Percentiles rank a stretch among this genome's conserved stretches.
These are phyloP conservation scores for Wilcoxina mikolae DNA, from an alignment of 495 filamentous ascomycete species.

Conservation along the genomic window DNA sequence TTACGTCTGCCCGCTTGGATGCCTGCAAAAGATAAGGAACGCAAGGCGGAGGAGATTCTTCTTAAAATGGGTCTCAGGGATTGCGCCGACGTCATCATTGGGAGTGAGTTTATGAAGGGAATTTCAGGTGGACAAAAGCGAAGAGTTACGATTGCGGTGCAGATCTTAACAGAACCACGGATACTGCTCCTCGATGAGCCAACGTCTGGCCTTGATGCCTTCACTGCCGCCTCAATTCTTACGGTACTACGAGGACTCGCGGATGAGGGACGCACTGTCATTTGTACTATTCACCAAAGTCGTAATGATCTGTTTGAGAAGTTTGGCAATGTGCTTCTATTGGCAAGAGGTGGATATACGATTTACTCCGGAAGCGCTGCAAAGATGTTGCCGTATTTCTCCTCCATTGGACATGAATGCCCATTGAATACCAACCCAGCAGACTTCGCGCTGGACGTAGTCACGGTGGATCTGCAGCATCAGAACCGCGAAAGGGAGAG, in stretches of 20 bases:
- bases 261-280: constrained; percentile 55
- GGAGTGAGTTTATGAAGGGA: constrained; percentile 54
- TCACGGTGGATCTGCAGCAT: constrained; percentile 57
- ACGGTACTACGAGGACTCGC: constrained; percentile 52
- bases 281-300: constrained; percentile 62
- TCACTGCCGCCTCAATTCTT: constrained; percentile 60
- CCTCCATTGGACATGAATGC: constrained; percentile 43
- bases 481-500: constrained; percentile 42
- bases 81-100: constrained; percentile 59
- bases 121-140: constrained; percentile 67
- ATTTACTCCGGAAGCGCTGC: constrained; percentile 51
- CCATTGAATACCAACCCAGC: constrained; percentile 55
- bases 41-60: constrained; percentile 53
- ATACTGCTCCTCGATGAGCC: constrained; percentile 60
- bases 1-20: constrained; percentile 54
- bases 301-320: constrained; percentile 55
- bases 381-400: constrained; percentile 53
- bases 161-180: constrained; percentile 57
- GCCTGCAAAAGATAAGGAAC: constrained; percentile 46
- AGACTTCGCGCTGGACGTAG: constrained; percentile 60
- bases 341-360: constrained; percentile 50
- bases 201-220: constrained; percentile 60
- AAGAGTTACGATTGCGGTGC: constrained; percentile 58
- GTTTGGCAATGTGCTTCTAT: constrained; percentile 54
- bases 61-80: constrained; percentile 62